Conservation (phyloP, 345 rosid genomes). For the Aquilaria yunnanensis region DNA sequence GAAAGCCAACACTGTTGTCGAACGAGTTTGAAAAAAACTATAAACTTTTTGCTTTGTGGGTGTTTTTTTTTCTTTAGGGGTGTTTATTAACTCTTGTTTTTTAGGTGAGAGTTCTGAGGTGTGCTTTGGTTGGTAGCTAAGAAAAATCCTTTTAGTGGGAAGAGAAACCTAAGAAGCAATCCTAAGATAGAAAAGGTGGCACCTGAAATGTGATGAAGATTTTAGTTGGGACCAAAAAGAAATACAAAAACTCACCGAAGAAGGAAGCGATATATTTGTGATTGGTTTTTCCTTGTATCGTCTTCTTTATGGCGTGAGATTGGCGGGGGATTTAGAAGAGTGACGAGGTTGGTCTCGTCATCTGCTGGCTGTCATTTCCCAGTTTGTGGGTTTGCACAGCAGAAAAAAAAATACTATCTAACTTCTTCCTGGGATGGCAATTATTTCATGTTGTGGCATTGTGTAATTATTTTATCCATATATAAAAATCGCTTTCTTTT, state of each 20-base stretch:
- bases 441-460: too few relatives aligned
- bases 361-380: not conserved
- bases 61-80: not conserved
- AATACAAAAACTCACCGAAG: not conserved
- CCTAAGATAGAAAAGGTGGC: constrained; percentile 23
- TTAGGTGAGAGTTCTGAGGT: not conserved
- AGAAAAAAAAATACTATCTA: too few relatives aligned
- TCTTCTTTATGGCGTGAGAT: constrained; percentile 13
- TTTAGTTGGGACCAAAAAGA: constrained; percentile 6
- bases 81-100: constrained; percentile 1
- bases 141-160: constrained; percentile 52
- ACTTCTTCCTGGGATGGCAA: too few relatives aligned
- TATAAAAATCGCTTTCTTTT: too few relatives aligned
- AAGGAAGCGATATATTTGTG: not conserved
- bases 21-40: too few relatives aligned
- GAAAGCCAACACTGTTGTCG: too few relatives aligned
- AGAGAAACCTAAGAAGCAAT: constrained; percentile 41
- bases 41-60: not conserved
- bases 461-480: too few relatives aligned
- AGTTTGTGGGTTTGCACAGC: too few relatives aligned
- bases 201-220: constrained; percentile 16
- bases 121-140: not conserved
- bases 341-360: constrained; percentile 18
- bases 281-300: constrained; percentile 14
- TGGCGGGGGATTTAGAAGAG: constrained; percentile 13